Base-by-base conservation (phyloP, 1,284 basidiomycete species). In the Salmacisia buchloeana region DNA sequence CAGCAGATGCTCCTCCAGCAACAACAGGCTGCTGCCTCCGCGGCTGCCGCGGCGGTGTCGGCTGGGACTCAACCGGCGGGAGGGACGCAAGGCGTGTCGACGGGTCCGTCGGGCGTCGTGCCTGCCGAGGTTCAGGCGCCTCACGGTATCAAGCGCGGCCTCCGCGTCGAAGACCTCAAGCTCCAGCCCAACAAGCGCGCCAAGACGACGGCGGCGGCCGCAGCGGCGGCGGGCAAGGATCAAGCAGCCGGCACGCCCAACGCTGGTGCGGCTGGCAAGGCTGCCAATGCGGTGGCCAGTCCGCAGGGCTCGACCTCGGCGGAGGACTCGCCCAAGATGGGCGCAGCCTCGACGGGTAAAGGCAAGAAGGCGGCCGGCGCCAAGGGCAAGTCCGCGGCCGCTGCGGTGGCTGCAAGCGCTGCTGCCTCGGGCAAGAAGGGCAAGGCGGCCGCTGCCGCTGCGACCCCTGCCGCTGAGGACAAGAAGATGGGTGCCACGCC, bases 111-210 rank as follows among this genome's bases (percentile, higher is more conserved):
- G 2, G 49, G 49, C 3, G 49, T 54, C 13, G 49, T 54, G 10
- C 49, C 49, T 33, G 49, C 49, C 27, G 49, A 54, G 15, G 29
- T 54, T 3, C 49, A 54, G 34, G 49, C 49, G 13, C 49, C 64
- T 64, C 70, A 69, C 35, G 68, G 68, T 21, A 75, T 78, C 67
- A 76, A 75, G 66, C 66, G 70, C 27, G 71, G 74, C 13, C 63
- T 78, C 25, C 67, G 71, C 31, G 71, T 74, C 13, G 76, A 78
- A 54, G 75, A 78, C 49, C 70, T 78, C 38, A 76, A 76, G 66
- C 62, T 70, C 35, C 76, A 74, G 3, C 74, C 76, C 15, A 68
- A 67, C 52, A 78, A 78, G 62, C 69, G 74, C 2, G 68, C 69
- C 18, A 76, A 73, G 63, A 33, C 49, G 3, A 31, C 29, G 6